phyloP scores from a whole-genome alignment of 139 green algal genomes.

The Asterochloris erici region DNA sequence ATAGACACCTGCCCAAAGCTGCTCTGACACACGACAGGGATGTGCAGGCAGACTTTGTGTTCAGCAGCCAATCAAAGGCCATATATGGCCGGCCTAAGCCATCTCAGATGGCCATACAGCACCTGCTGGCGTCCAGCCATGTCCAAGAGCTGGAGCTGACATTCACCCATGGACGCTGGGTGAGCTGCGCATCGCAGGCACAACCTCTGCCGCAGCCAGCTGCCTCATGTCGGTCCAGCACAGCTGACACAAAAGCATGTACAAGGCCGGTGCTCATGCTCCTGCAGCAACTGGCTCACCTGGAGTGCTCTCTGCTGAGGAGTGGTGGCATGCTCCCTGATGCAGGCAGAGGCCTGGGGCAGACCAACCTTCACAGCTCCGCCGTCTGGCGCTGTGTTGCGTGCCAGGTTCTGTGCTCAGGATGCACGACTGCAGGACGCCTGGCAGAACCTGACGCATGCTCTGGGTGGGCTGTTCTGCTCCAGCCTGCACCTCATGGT shows the following conservation, averaged over 20 bases:
- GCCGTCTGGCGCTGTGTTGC: constrained; percentile 19
- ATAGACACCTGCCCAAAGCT: too few species aligned
- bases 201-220: neutral
- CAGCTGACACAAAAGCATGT: neutral
- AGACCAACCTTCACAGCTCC: neutral
- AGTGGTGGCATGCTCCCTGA: neutral
- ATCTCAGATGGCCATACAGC: constrained; percentile 24
- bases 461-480: constrained; percentile 63
- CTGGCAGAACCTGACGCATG: constrained; percentile 49
- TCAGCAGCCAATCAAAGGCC: too few species aligned
- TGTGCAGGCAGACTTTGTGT: too few species aligned
- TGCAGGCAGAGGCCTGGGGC: constrained; percentile 17
- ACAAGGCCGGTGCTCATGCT: too few species aligned
- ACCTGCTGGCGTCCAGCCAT: constrained; percentile 14
- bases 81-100: too few species aligned
- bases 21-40: too few species aligned
- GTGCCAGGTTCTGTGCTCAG: neutral
- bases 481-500: constrained; percentile 44
- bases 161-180: constrained; percentile 45
- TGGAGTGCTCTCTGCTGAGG: too few species aligned
- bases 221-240: neutral
- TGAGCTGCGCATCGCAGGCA: constrained; percentile 1
- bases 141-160: constrained; percentile 38
- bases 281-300: too few species aligned
- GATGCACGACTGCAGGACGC: neutral